phyloP scores from a whole-genome alignment of 2,329 filamentous ascomycete genomes.

The Aspergillus pseudoterreus region DNA sequence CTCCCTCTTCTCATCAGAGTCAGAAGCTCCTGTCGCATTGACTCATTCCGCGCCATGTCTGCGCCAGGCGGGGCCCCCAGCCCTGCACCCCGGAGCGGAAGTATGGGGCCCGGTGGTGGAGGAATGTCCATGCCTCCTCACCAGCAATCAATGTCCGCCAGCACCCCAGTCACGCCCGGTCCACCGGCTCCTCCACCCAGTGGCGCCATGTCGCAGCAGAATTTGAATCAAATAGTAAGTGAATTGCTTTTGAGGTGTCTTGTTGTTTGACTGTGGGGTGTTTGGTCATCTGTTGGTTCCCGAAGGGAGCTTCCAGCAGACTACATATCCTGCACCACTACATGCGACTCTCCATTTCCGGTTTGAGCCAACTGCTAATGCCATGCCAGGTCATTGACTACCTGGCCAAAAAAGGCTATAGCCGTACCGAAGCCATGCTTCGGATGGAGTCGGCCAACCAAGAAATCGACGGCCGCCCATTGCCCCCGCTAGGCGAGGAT shows the following conservation, averaged over 20 bases:
- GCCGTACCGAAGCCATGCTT: constrained; percentile 85
- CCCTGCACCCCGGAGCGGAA: constrained; percentile 47
- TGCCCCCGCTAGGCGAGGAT: constrained; percentile 63
- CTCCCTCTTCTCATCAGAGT: background rate
- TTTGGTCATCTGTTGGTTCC: background rate
- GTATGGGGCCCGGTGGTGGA: constrained; percentile 44
- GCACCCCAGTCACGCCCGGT: constrained; percentile 25
- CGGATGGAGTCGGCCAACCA: constrained; percentile 83
- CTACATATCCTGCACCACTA: background rate
- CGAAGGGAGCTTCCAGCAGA: background rate
- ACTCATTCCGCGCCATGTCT: constrained; percentile 33
- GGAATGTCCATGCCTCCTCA: constrained; percentile 44
- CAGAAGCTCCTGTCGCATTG: constrained; percentile 2
- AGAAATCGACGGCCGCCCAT: constrained; percentile 74
- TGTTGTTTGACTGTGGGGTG: constrained; percentile 4
- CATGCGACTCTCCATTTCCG: background rate
- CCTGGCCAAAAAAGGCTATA: constrained; percentile 91
- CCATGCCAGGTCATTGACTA: constrained; percentile 77
- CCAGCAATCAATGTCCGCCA: constrained; percentile 46
- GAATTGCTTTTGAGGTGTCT: background rate
- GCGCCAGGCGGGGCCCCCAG: constrained; percentile 45
- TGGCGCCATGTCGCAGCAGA: constrained; percentile 70
- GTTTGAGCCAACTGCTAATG: constrained; percentile 3
- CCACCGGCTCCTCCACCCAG: constrained; percentile 31
- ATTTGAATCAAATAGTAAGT: constrained; percentile 93